phyloP scores from a whole-genome alignment of 1,284 basidiomycete genomes.

The Cryptococcus sp. region DNA sequence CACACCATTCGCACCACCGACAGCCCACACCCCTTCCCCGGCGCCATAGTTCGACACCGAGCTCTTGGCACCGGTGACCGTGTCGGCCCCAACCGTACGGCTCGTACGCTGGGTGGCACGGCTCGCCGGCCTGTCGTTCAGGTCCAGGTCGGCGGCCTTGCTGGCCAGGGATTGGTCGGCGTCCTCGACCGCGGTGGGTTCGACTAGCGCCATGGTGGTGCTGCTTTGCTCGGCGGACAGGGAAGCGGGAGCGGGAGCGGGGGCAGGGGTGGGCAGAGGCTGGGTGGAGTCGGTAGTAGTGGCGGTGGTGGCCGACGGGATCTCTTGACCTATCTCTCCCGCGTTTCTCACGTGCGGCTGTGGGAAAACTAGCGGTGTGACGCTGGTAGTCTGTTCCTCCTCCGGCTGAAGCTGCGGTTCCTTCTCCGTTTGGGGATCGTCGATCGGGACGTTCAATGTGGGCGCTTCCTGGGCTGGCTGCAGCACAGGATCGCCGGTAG shows the following conservation, averaged over 20 bases:
- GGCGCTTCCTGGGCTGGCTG: not conserved
- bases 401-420: not conserved
- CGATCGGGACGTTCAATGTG: too few species aligned
- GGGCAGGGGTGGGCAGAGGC: not conserved
- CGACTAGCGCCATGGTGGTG: constrained; percentile 1
- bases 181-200: constrained; percentile 7
- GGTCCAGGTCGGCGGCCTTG: constrained; percentile 18
- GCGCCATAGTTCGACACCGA: not conserved
- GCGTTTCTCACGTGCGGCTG: not conserved
- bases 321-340: not conserved
- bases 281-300: not conserved
- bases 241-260: not conserved
- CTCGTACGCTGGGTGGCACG: constrained; percentile 13
- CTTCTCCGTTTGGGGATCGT: too few species aligned
- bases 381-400: not conserved
- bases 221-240: not conserved
- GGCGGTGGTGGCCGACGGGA: not conserved
- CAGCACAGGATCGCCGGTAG: constrained; percentile 8
- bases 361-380: not conserved
- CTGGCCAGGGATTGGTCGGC: constrained; percentile 19
- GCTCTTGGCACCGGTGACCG: not conserved
- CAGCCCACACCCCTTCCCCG: not conserved
- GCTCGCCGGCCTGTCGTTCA: constrained; percentile 14
- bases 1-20: not conserved
- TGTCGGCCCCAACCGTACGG: constrained; percentile 2